These are phyloP conservation scores for Aegilops sharonensis DNA, from an alignment of 176 grass and related monocot genomes.

Conservation along the genomic window DNA sequence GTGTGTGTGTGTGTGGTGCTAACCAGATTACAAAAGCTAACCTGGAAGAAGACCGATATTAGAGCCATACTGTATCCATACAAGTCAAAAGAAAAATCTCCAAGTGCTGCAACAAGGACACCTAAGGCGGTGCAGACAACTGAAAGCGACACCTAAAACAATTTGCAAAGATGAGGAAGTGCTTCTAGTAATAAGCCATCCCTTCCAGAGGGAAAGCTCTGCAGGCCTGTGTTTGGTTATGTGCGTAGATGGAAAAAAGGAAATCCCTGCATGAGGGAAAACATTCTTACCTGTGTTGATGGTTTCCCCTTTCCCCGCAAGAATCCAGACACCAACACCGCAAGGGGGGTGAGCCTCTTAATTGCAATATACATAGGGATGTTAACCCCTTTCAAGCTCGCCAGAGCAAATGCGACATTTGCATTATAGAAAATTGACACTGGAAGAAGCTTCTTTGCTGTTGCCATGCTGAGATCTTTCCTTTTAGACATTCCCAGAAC, in stretches of 20 bases:
- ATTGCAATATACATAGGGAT: constrained; percentile 99
- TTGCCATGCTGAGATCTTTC: constrained; percentile 67
- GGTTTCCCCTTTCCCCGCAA: constrained; percentile 78
- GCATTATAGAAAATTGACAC: constrained; percentile 95
- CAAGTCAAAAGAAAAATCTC: constrained; percentile 97
- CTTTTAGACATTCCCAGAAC: constrained; percentile 61
- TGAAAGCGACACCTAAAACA: constrained; percentile 80
- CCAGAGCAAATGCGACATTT: constrained; percentile 95
- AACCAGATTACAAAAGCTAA: constrained; percentile 38
- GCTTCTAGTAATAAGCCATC: neutral
- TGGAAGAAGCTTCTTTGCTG: constrained; percentile 84
- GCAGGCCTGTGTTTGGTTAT: neutral
- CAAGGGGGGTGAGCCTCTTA: constrained; percentile 94
- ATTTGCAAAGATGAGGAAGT: constrained; percentile 17
- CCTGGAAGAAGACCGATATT: constrained; percentile 97
- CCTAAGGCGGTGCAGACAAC: constrained; percentile 81
- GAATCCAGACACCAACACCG: constrained; percentile 67
- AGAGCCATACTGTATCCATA: constrained; percentile 97
- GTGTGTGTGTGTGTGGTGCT: neutral
- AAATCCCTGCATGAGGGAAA: neutral
- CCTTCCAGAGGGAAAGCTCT: neutral
- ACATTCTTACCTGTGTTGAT: constrained; percentile 49
- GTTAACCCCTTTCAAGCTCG: constrained; percentile 95
- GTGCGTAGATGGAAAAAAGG: neutral
- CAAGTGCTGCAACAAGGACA: constrained; percentile 87